A percentile compares a stretch with the other conserved stretches of the same genome.
phyloP scores from a whole-genome alignment of 768 basidiomycete genomes.

The Lactarius tabidus region DNA sequence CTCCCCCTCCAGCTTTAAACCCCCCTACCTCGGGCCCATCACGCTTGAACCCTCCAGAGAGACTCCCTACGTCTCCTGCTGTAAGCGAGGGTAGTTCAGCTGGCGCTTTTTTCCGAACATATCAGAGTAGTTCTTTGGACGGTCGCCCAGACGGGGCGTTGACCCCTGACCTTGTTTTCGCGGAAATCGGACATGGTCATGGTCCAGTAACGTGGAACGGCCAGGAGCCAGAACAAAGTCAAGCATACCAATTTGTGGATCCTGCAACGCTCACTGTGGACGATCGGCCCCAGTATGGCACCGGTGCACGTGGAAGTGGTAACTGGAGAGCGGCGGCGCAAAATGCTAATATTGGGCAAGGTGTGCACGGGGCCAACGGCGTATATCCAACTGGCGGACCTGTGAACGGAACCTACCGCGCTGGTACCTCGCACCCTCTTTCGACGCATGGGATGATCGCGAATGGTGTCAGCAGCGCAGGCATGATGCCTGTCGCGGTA shows the following conservation, averaged over 20 bases:
- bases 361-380: neutral
- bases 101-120: constrained; percentile 57
- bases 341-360: neutral
- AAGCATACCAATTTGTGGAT: constrained; percentile 3
- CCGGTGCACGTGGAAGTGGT: neutral
- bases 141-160: constrained; percentile 45
- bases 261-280: constrained; percentile 1
- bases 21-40: constrained; percentile 36
- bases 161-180: constrained; percentile 70
- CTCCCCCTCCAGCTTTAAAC: constrained; percentile 31
- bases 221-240: constrained; percentile 16
- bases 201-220: constrained; percentile 34
- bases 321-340: neutral
- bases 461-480: constrained; percentile 8
- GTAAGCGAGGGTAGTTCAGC: constrained; percentile 57
- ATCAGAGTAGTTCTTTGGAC: constrained; percentile 35
- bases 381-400: constrained; percentile 3
- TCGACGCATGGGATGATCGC: neutral
- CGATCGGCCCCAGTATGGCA: constrained; percentile 9
- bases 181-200: constrained; percentile 73
- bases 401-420: constrained; percentile 12
- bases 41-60: constrained; percentile 44
- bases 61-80: constrained; percentile 47
- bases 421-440: neutral
- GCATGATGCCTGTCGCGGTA: neutral